Base-by-base conservation (phyloP, 2,329 filamentous ascomycete species). In the Neurospora crassa region DNA sequence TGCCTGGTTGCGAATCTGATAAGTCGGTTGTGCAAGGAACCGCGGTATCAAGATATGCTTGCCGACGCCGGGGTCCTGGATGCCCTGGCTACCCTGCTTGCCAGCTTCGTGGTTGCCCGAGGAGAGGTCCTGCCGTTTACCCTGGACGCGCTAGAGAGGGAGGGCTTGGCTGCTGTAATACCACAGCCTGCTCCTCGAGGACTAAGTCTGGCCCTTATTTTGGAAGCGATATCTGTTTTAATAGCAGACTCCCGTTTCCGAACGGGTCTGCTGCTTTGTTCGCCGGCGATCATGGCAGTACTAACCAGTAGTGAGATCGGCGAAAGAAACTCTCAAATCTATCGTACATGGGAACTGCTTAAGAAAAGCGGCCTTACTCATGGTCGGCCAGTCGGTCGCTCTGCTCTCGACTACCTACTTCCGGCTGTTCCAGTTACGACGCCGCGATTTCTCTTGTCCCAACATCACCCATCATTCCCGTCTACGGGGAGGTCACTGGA, bases 211-310 rank as follows among this genome's bases (percentile, higher is more conserved):
- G 86, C 89, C 1, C 88, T 89, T 11, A 87, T 97, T 20, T 82
- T 98, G 7, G 90, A 93, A 73, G 92, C 94, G 0, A 88, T 97
- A 69, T 87, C 90, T 24, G 87, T 90, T 67, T 91, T 97, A 68
- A 87, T 97, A 68, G 87, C 90, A 73, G 89, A 92, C 76, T 97
- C 95, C 0, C 91, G 90, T 75, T 92, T 91, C 79, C 88, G 93
- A 70, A 90, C 92, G 11, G 90, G 90, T 74, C 88, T 92, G 76
- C 86, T 92, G 68, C 81, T 91, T 63, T 90, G 87, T 72, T 91
- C 91, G 0, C 90, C 90, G 1, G 86, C 89, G 0, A 88, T 94
- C 53, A 81, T 92, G 71, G 88, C 90, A 24, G 87, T 92, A 12
- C 92, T 93, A 73, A 90, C 90, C 2, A 84, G 85, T 63, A 80